Base-by-base conservation (phyloP, 2,329 filamentous ascomycete genomes). In the Alternaria brassicae region DNA sequence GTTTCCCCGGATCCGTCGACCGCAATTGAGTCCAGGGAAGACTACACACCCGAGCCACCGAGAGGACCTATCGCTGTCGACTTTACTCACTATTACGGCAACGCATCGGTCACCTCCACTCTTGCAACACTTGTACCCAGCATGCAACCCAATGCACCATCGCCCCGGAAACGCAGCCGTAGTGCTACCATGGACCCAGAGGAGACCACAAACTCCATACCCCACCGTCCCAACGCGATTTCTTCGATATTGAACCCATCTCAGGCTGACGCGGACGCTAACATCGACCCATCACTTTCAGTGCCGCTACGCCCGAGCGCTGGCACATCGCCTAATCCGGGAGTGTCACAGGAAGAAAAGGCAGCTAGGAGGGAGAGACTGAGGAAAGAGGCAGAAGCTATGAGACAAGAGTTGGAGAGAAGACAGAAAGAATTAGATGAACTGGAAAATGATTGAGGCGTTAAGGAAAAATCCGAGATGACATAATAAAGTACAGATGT, bases 81-180 rank as follows among this genome's bases (percentile, higher is more conserved):
- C 61, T 78, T 78, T 45, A 78, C 76, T 3, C 71, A 73, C 40
- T 78, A 76, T 60, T 66, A 72, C 40, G 56, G 60, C 23, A 69
- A 54, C 27, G 42, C 58, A 23, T 57, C 66, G 4, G 45, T 64
- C 4, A 67, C 68, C 25, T 67, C 66, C 7, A 61, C 68, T 27
- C 58, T 62, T 19, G 53, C 58, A 8, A 28, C 5, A 51, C 70
- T 48, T 41, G 61, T 21, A 63, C 66, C 17, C 53, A 64, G 2
- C 59, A 56, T 47, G 32, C 70, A 65, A 30, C 61, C 61, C 36
- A 61, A 58, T 36, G 72, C 64, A 12, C 71, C 66, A 25, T 73
- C 66, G 8, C 72, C 75, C 9, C 65, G 75, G 13, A 78, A 78
- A 66, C 74, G 76, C 10, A 77, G 74, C 51, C 64, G 75, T n/a